Evolutionary conservation across 2,329 filamentous ascomycete genomes (phyloP).

Genomic region (Nemania sp.): DNA sequence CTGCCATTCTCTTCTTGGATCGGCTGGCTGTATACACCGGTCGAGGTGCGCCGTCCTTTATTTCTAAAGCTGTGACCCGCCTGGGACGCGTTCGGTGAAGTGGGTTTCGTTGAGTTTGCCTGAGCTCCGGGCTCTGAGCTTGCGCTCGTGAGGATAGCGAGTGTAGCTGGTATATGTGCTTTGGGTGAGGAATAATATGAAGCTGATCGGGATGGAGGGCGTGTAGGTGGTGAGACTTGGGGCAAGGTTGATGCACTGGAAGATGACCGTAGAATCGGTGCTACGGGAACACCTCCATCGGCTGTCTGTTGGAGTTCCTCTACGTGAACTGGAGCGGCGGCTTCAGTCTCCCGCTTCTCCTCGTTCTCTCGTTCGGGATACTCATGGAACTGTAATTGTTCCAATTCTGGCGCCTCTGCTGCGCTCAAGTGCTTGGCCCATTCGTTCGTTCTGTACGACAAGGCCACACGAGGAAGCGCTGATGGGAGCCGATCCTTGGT

Average conservation of each 20-base stretch:
- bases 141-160: constrained; percentile 19
- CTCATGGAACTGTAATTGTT: constrained; percentile 59
- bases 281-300: constrained; percentile 50
- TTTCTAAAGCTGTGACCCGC: constrained; percentile 30
- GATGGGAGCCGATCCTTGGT: constrained; percentile 67
- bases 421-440: constrained; percentile 88
- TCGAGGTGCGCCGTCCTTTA: constrained; percentile 34
- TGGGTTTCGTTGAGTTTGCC: neutral
- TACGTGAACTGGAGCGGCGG: constrained; percentile 63
- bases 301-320: constrained; percentile 68
- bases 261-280: constrained; percentile 38
- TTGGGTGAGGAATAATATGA: constrained; percentile 11
- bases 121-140: constrained; percentile 2
- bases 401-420: constrained; percentile 72
- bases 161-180: constrained; percentile 16
- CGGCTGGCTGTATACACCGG: constrained; percentile 40
- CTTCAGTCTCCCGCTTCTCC: constrained; percentile 49
- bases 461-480: constrained; percentile 74
- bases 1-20: constrained; percentile 49
- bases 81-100: constrained; percentile 16
- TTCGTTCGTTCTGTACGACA: constrained; percentile 89
- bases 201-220: constrained; percentile 31
- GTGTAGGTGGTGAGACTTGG: constrained; percentile 17
- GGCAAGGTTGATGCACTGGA: constrained; percentile 36
- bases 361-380: constrained; percentile 37